These are phyloP conservation scores for Cutaneotrichosporon mucoides DNA, from an alignment of 1,284 basidiomycete species.

Conservation along the genomic window DNA sequence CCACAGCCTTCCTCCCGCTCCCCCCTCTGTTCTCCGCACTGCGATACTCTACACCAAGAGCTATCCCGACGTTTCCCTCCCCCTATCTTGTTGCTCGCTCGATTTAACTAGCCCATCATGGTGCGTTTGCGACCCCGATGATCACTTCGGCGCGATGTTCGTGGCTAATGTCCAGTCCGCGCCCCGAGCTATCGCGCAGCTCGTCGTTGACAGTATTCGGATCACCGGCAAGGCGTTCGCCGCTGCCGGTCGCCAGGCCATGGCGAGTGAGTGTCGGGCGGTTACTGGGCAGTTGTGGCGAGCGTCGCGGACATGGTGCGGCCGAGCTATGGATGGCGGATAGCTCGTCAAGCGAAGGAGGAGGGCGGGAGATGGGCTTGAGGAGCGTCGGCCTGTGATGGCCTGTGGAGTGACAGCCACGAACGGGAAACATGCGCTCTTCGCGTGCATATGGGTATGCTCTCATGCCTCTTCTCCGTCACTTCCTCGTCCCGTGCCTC, in stretches of 20 bases:
- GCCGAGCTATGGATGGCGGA: too few relatives aligned
- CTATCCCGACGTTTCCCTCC: neutral
- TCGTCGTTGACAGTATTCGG: slow-evolving; percentile 33
- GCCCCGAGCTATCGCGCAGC: slow-evolving; percentile 34
- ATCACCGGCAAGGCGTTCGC: slow-evolving; percentile 79
- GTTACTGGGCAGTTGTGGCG: neutral
- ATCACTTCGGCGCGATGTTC: too few relatives aligned
- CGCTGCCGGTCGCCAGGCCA: slow-evolving; percentile 87
- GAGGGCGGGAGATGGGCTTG: too few relatives aligned
- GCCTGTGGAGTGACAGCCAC: too few relatives aligned
- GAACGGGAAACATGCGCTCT: too few relatives aligned
- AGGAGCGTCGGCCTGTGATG: too few relatives aligned
- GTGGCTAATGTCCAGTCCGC: slow-evolving; percentile 24
- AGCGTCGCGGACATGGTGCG: too few relatives aligned
- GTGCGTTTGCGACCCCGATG: neutral
- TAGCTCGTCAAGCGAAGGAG: too few relatives aligned
- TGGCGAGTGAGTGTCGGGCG: slow-evolving; percentile 66
- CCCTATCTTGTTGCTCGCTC: neutral
- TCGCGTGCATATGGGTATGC: too few relatives aligned
- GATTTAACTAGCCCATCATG: slow-evolving; percentile 1
- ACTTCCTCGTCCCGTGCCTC: too few relatives aligned
- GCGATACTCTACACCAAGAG: too few relatives aligned
- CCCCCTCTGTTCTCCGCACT: neutral
- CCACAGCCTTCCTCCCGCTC: neutral
- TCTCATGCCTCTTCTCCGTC: too few relatives aligned